phyloP scores from a whole-genome alignment of 225 moss, liverwort and hornwort genomes.

The Antitrichia curtipendula region DNA sequence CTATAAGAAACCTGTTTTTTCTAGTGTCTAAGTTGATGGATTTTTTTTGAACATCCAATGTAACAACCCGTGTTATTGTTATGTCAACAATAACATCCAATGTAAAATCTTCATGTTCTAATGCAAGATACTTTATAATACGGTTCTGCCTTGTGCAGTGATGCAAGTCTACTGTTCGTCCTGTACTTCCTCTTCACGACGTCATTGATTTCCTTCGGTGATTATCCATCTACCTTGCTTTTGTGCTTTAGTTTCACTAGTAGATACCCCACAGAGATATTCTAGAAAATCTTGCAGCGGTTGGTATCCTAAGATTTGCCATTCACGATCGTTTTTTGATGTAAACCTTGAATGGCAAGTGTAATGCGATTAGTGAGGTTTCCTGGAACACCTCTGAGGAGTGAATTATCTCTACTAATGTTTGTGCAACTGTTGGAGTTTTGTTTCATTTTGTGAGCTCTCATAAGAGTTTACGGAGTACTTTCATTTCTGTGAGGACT shows the following conservation, averaged over 20 bases:
- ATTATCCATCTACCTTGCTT: not conserved
- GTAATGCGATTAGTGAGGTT: not conserved
- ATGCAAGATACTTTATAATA: not conserved
- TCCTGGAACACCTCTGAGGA: not conserved
- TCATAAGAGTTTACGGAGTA: not conserved
- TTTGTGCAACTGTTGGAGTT: not conserved
- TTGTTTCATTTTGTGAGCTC: not conserved
- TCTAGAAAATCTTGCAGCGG: not conserved
- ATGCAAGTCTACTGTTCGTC: constrained; percentile 61
- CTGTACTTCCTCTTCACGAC: constrained; percentile 75
- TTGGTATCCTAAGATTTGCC: not conserved
- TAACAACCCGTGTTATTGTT: no score
- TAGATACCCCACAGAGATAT: not conserved
- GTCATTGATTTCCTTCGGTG: constrained; percentile 78
- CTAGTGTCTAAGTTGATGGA: no score
- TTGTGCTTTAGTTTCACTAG: not conserved
- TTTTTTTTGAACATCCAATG: no score
- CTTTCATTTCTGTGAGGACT: not conserved
- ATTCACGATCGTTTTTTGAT: not conserved
- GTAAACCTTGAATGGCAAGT: not conserved
- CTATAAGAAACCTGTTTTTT: no score
- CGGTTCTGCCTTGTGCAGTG: constrained; percentile 29
- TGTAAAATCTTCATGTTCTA: no score
- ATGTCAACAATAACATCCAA: no score
- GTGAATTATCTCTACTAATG: not conserved